Conservation (phyloP, 495 filamentous ascomycete genomes). For the Talaromyces trachyspermus region DNA sequence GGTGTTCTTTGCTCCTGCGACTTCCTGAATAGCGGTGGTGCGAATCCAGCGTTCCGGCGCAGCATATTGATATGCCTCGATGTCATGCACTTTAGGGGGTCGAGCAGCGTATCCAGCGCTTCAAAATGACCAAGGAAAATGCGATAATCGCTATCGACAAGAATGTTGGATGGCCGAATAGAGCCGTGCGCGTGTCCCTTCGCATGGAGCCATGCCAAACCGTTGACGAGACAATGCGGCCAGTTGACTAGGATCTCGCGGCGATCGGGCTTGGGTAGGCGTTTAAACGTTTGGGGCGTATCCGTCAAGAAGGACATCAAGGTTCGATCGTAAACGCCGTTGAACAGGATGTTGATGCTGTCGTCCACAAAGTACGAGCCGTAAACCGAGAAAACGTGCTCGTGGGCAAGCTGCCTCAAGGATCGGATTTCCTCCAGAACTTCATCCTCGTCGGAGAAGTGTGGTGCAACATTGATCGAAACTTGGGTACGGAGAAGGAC, state of each 20-base stretch:
- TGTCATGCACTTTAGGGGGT: conserved; percentile 52
- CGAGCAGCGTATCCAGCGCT: conserved; percentile 49
- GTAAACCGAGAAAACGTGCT: conserved; percentile 74
- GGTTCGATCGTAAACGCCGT: conserved; percentile 65
- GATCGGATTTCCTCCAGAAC: conserved; percentile 62
- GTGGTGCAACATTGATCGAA: conserved; percentile 49
- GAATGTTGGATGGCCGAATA: conserved; percentile 76
- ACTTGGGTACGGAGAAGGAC: conserved; percentile 67
- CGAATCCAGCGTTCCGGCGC: conserved; percentile 71
- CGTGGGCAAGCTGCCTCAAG: conserved; percentile 59
- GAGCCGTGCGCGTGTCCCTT: conserved; percentile 67
- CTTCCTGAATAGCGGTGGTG: conserved; percentile 28
- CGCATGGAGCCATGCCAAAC: conserved; percentile 68
- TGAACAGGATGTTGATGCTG: conserved; percentile 68
- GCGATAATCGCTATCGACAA: conserved; percentile 61
- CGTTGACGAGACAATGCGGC: conserved; percentile 80
- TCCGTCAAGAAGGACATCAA: conserved; percentile 71
- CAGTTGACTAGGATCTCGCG: conserved; percentile 67
- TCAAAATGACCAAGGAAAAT: conserved; percentile 72
- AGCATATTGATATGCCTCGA: conserved; percentile 81
- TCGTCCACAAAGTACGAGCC: conserved; percentile 71
- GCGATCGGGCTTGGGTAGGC: conserved; percentile 62
- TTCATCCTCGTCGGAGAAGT: conserved; percentile 54
- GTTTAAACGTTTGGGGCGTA: conserved; percentile 58
- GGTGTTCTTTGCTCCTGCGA: conserved; percentile 16